Evolutionary conservation across 257 asterid species (phyloP).

Genomic region (Solanum tarapatanum): DNA sequence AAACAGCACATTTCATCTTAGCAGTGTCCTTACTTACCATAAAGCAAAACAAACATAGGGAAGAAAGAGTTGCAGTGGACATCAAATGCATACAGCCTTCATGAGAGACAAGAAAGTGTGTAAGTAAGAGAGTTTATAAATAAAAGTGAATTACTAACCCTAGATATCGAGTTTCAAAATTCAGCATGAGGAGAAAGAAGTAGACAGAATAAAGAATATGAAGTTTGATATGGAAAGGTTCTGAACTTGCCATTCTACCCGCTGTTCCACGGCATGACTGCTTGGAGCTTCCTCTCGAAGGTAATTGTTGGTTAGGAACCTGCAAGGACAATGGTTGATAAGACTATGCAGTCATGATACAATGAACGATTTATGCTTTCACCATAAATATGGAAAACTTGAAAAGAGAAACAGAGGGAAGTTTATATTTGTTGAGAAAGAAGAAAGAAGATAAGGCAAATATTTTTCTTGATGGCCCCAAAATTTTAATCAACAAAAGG

Average conservation of each 20-base stretch:
- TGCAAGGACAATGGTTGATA: conserved; percentile 13
- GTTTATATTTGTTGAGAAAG: neutral
- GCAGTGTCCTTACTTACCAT: conserved; percentile 54
- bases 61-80: conserved; percentile 99
- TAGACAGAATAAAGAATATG: neutral
- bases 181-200: neutral
- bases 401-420: neutral
- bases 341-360: neutral
- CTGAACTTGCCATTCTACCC: conserved; percentile 87
- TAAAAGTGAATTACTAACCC: neutral
- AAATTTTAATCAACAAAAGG: neutral
- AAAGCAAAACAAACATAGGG: conserved; percentile 83
- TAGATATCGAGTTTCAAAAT: neutral
- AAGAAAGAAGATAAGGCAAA: neutral
- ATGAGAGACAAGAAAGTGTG: conserved; percentile 10
- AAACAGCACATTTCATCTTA: neutral
- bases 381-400: neutral
- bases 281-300: conserved; percentile 93
- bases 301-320: conserved; percentile 96
- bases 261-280: conserved; percentile 96
- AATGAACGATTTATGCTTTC: neutral
- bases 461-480: neutral
- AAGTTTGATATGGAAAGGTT: conserved; percentile 1
- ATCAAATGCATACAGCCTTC: conserved; percentile 97
- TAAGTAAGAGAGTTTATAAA: conserved; percentile 12